phyloP scores from a whole-genome alignment of 2,329 filamentous ascomycete species.

The Neonectria neomacrospora region DNA sequence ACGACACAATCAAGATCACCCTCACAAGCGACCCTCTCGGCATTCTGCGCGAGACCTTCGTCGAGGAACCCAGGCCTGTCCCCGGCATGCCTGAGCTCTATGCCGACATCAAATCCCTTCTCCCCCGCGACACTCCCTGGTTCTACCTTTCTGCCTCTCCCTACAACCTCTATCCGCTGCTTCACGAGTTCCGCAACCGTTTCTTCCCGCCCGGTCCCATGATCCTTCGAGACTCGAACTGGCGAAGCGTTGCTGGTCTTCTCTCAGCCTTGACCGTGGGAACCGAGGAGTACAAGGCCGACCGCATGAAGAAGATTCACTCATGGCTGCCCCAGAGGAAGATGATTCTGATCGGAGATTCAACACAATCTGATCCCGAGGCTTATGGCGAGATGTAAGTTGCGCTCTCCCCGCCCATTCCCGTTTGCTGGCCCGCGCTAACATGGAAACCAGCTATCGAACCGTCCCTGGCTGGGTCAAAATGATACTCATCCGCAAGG shows the following conservation, averaged over 20 bases:
- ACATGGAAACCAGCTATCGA: conserved; percentile 60
- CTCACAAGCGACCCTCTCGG: conserved; percentile 82
- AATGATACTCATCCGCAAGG: conserved; percentile 87
- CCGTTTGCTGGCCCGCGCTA: conserved; percentile 17
- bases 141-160: conserved; percentile 96
- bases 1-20: conserved; percentile 95
- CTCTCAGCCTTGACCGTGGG: conserved; percentile 81
- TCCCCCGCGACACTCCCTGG: conserved; percentile 74
- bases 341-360: conserved; percentile 89
- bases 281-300: conserved; percentile 87
- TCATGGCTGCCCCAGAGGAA: conserved; percentile 81
- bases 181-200: conserved; percentile 76
- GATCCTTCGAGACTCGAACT: conserved; percentile 85
- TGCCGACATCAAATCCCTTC: conserved; percentile 65
- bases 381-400: conserved; percentile 83
- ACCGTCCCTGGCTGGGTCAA: conserved; percentile 80
- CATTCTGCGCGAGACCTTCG: conserved; percentile 86
- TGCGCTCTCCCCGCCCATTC: not conserved
- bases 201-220: conserved; percentile 83
- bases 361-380: conserved; percentile 91
- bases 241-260: conserved; percentile 85
- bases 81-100: conserved; percentile 89
- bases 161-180: conserved; percentile 92
- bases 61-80: conserved; percentile 76
- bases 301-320: conserved; percentile 81